These are phyloP conservation scores for Epichloe sp. DNA, from an alignment of 2,329 filamentous ascomycete genomes.

Conservation along the genomic window DNA sequence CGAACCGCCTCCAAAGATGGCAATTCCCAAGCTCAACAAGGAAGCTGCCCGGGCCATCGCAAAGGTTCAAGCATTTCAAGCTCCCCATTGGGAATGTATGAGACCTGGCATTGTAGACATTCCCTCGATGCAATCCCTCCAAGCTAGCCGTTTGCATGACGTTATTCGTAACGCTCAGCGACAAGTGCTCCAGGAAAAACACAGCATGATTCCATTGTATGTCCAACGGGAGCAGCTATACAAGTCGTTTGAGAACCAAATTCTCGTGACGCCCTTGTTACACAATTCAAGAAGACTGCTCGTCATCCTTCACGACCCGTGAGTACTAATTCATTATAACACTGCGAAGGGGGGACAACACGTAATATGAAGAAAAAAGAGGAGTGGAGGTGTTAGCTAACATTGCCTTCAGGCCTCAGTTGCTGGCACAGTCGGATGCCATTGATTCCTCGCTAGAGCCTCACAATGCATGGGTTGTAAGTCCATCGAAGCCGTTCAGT, in stretches of 20 bases:
- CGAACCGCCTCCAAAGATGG: slow-evolving; percentile 61
- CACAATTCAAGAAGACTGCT: slow-evolving; percentile 55
- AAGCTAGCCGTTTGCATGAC: slow-evolving; percentile 58
- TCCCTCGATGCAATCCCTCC: slow-evolving; percentile 35
- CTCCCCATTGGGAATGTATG: slow-evolving; percentile 79
- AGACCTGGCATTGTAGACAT: slow-evolving; percentile 51
- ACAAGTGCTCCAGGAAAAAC: slow-evolving; percentile 54
- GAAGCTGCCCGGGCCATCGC: slow-evolving; percentile 43
- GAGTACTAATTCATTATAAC: slow-evolving; percentile 23
- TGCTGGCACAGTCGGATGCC: slow-evolving; percentile 53
- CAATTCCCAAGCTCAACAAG: slow-evolving; percentile 41
- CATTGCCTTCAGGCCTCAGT: slow-evolving; percentile 40
- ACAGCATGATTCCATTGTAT: slow-evolving; percentile 67
- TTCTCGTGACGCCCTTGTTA: slow-evolving; percentile 66
- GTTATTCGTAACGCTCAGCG: slow-evolving; percentile 68
- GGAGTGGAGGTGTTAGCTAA: background rate
- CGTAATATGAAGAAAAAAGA: background rate
- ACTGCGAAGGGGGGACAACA: background rate
- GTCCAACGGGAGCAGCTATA: slow-evolving; percentile 63
- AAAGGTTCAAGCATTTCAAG: slow-evolving; percentile 46
- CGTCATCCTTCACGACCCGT: slow-evolving; percentile 85
- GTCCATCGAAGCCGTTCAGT: slow-evolving; percentile 18
- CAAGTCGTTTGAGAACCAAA: slow-evolving; percentile 73
- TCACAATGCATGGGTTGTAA: slow-evolving; percentile 80
- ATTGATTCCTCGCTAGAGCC: slow-evolving; percentile 62